Evolutionary conservation across 208 protist genomes (phyloP).

Genomic region (Acanthamoeba culbertsoni): DNA sequence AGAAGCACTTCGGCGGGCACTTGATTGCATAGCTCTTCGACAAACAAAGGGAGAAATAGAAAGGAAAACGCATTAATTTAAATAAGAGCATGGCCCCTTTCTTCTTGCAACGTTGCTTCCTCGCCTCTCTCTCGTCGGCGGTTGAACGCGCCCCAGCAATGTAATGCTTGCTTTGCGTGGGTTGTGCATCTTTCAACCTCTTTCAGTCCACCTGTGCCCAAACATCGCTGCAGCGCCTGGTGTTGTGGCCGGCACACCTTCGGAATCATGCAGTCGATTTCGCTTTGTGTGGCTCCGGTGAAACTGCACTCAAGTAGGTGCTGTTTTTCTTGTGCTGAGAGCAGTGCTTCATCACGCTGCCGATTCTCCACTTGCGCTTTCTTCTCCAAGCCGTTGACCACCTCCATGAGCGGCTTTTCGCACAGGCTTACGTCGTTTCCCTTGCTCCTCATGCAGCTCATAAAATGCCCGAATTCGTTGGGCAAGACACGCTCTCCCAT

Average conservation of each 20-base stretch:
- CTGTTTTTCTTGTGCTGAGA: not conserved
- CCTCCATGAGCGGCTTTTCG: not conserved
- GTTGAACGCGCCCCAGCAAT: conserved; percentile 27
- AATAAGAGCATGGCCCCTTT: too few relatives aligned
- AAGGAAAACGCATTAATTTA: not conserved
- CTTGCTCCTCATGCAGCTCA: not conserved
- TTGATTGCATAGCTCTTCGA: too few relatives aligned
- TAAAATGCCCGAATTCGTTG: not conserved
- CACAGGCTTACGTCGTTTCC: not conserved
- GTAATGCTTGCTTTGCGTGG: conserved; percentile 17
- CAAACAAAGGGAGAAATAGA: too few relatives aligned
- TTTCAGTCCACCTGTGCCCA: not conserved
- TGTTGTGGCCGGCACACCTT: not conserved
- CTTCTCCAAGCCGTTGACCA: not conserved
- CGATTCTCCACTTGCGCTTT: not conserved
- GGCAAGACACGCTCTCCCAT: not conserved
- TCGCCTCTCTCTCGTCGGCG: not conserved
- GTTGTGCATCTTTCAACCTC: not conserved
- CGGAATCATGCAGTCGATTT: conserved; percentile 33
- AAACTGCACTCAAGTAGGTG: not conserved
- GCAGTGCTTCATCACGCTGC: not conserved
- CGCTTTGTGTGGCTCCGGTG: not conserved
- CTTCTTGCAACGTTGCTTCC: too few relatives aligned
- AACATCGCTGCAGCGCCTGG: not conserved
- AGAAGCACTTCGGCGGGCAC: not conserved